A percentile compares a stretch with the other conserved stretches of the same genome.
These are phyloP conservation scores for Galium porrigens DNA, from an alignment of 305 asterid genomes.

Conservation along the genomic window DNA sequence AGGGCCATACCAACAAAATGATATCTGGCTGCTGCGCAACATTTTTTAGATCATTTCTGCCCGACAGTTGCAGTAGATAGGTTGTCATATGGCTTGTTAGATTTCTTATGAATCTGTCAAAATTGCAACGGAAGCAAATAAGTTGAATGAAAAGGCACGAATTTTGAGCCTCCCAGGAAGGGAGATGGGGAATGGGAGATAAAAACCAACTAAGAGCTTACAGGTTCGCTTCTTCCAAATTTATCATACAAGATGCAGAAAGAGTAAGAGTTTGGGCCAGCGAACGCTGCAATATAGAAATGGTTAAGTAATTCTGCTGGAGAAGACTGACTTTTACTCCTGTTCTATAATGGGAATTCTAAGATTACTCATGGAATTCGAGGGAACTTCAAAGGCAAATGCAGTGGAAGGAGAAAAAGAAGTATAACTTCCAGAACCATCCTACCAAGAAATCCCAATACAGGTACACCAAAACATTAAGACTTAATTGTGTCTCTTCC, in stretches of 20 bases:
- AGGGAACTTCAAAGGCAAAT: not conserved
- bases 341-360: not conserved
- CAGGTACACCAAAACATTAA: not conserved
- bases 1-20: constrained; percentile 48
- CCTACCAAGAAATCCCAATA: not conserved
- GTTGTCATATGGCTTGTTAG: constrained; percentile 58
- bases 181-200: constrained; percentile 7
- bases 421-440: not conserved
- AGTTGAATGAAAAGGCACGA: constrained; percentile 14
- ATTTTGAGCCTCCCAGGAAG: not conserved
- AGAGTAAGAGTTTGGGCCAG: constrained; percentile 71
- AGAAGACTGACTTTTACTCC: not conserved
- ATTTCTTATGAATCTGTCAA: constrained; percentile 49
- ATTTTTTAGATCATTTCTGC: constrained; percentile 54
- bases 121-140: constrained; percentile 16
- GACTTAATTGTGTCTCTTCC: not conserved
- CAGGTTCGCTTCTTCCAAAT: constrained; percentile 48
- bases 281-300: constrained; percentile 54
- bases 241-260: constrained; percentile 62
- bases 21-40: constrained; percentile 77
- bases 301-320: constrained; percentile 6
- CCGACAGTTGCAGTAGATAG: constrained; percentile 57
- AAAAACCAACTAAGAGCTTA: constrained; percentile 26
- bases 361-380: not conserved
- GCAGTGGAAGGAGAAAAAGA: not conserved